Evolutionary conservation across 345 rosid species (phyloP).

Genomic region (Erysimum cheiranthoides): DNA sequence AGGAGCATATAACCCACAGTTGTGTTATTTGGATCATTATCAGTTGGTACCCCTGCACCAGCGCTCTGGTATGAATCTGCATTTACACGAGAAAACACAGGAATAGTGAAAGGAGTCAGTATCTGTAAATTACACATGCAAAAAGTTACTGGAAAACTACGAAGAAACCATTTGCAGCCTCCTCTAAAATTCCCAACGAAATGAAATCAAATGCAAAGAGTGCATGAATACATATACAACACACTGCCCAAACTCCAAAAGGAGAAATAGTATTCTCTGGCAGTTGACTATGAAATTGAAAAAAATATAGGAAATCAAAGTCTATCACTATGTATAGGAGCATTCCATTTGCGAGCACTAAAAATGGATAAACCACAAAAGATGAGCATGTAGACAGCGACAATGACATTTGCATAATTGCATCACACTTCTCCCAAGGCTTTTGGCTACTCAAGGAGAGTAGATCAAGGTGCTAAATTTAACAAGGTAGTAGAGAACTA

Average conservation of each 20-base stretch:
- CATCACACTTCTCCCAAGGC: not conserved
- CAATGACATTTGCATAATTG: conserved; percentile 10
- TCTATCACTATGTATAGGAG: not conserved
- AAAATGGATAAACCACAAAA: conserved; percentile 14
- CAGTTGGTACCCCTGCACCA: conserved; percentile 63
- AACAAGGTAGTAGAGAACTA: not conserved
- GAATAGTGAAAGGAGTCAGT: conserved; percentile 1
- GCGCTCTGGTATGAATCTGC: conserved; percentile 81
- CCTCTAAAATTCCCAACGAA: conserved; percentile 14
- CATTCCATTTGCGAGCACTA: not conserved
- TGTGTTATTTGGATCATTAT: conserved; percentile 86
- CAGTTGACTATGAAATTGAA: not conserved
- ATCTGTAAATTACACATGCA: conserved; percentile 17
- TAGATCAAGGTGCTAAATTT: conserved; percentile 7
- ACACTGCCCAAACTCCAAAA: not conserved
- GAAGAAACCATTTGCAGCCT: not conserved
- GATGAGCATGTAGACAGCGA: conserved; percentile 11
- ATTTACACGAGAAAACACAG: conserved; percentile 9
- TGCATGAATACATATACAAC: not conserved
- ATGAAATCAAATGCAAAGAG: not conserved
- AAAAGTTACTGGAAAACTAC: not conserved
- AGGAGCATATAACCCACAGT: conserved; percentile 63
- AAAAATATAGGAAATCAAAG: not conserved
- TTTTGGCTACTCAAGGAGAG: not conserved
- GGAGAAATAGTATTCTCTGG: not conserved